These are phyloP conservation scores for Phaseolus lunatus DNA, from an alignment of 306 rosid species.

Conservation along the genomic window DNA sequence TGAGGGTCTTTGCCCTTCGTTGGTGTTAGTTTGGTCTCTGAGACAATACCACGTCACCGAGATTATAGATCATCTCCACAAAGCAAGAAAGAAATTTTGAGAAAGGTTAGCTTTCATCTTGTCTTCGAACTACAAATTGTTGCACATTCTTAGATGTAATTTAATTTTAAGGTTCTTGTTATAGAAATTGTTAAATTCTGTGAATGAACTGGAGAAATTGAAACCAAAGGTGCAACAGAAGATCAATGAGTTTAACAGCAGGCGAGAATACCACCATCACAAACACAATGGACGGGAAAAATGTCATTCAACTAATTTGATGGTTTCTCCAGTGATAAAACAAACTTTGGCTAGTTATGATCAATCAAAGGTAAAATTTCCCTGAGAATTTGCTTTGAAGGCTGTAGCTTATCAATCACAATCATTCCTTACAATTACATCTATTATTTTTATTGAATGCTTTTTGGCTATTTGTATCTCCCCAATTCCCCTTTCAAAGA, in stretches of 20 bases:
- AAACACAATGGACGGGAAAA: constrained; percentile 55
- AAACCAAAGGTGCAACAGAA: constrained; percentile 79
- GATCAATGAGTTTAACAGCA: constrained; percentile 64
- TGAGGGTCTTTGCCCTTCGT: constrained; percentile 37
- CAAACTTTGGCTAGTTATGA: constrained; percentile 46
- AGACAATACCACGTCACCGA: constrained; percentile 83
- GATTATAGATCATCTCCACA: constrained; percentile 64
- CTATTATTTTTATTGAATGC: constrained; percentile 16
- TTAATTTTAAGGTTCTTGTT: constrained; percentile 46
- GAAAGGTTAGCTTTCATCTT: constrained; percentile 55
- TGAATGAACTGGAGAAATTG: constrained; percentile 78
- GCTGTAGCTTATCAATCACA: constrained; percentile 7
- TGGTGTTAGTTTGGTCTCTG: constrained; percentile 71
- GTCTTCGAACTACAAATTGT: neutral
- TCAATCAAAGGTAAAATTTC: constrained; percentile 56
- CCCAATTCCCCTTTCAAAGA: constrained; percentile 22
- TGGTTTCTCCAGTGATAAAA: constrained; percentile 59
- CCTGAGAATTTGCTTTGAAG: constrained; percentile 17
- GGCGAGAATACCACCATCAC: constrained; percentile 49
- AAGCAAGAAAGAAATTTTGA: constrained; percentile 60
- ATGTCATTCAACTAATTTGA: constrained; percentile 53
- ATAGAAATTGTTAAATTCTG: constrained; percentile 66
- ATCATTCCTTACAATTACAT: constrained; percentile 21
- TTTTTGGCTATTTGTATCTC: constrained; percentile 10
- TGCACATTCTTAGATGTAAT: constrained; percentile 19